These are phyloP conservation scores for Calophaca sinica DNA, from an alignment of 306 rosid species.

Conservation along the genomic window DNA sequence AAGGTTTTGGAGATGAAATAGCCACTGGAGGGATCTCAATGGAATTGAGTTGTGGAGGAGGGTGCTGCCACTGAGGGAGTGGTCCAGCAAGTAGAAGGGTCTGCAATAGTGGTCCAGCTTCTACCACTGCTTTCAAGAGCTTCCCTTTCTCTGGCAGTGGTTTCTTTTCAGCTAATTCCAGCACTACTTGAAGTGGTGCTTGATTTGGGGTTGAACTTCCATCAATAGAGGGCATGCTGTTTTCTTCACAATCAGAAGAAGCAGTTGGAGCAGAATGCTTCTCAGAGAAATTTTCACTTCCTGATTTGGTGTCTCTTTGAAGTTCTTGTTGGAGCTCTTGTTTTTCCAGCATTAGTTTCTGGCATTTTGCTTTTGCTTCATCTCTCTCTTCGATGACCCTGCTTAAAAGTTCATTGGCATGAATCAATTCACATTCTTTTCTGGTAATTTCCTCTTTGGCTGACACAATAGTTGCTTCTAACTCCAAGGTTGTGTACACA, in stretches of 20 bases:
- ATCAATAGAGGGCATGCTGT: constrained; percentile 51
- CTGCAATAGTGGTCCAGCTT: constrained; percentile 89
- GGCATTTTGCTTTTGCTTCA: constrained; percentile 69
- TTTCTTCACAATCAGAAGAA: constrained; percentile 60
- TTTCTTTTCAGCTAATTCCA: constrained; percentile 57
- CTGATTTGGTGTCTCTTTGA: constrained; percentile 29
- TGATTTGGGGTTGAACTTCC: constrained; percentile 46
- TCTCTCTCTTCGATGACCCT: constrained; percentile 73
- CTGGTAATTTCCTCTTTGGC: constrained; percentile 71
- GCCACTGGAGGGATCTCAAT: constrained; percentile 77
- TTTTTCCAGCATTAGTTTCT: constrained; percentile 63
- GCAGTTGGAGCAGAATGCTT: constrained; percentile 37
- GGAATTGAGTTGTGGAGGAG: constrained; percentile 76
- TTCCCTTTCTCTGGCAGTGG: constrained; percentile 85
- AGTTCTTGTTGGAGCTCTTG: constrained; percentile 46
- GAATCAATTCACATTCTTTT: constrained; percentile 69
- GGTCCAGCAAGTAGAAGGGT: constrained; percentile 88
- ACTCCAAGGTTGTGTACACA: constrained; percentile 67
- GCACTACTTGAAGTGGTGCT: constrained; percentile 36
- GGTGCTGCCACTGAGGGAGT: constrained; percentile 92
- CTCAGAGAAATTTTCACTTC: constrained; percentile 51
- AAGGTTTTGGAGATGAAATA: constrained; percentile 52
- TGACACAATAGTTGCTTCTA: constrained; percentile 72
- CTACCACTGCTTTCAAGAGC: constrained; percentile 80
- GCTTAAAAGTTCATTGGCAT: constrained; percentile 57